Percentiles rank a stretch among this genome's conserved stretches.
phyloP scores from a whole-genome alignment of 768 basidiomycete genomes.

The Lactarius sp. region DNA sequence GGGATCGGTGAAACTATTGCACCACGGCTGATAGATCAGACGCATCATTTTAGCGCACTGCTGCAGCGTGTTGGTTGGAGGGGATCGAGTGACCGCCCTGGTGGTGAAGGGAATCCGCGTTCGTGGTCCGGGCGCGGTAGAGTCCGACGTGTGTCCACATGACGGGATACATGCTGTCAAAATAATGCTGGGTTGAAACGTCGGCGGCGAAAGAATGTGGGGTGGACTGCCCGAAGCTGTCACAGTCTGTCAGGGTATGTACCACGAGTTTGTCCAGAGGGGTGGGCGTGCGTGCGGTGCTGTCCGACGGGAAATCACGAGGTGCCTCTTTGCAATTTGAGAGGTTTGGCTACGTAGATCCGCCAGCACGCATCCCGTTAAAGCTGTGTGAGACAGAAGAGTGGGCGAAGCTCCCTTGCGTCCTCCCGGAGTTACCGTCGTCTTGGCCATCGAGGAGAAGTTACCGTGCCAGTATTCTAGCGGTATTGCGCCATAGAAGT shows the following conservation, averaged over 20 bases:
- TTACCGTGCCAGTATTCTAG: constrained; percentile 17
- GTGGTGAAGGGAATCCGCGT: constrained; percentile 1
- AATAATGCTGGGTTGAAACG: constrained; percentile 16
- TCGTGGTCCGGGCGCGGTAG: not conserved
- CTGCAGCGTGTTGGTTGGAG: constrained; percentile 11
- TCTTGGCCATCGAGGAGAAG: constrained; percentile 15
- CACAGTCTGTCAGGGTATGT: constrained; percentile 12
- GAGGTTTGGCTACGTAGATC: constrained; percentile 23
- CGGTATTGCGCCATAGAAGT: constrained; percentile 19
- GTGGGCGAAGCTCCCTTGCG: not conserved
- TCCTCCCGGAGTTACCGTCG: constrained; percentile 22
- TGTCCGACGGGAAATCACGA: constrained; percentile 20
- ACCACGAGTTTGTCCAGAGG: constrained; percentile 17
- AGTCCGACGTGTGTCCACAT: constrained; percentile 12
- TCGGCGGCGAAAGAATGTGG: constrained; percentile 21
- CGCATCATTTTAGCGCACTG: not conserved
- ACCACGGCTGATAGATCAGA: constrained; percentile 1
- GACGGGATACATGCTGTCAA: constrained; percentile 21
- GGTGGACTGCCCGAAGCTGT: constrained; percentile 22
- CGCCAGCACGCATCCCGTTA: constrained; percentile 17
- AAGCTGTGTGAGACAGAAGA: constrained; percentile 11
- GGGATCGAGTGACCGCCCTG: constrained; percentile 8
- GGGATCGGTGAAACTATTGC: not conserved
- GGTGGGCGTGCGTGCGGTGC: constrained; percentile 11
- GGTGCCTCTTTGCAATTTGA: constrained; percentile 11